Evolutionary conservation across 2,329 filamentous ascomycete genomes (phyloP).

Genomic region (Tolypocladium inflatum): DNA sequence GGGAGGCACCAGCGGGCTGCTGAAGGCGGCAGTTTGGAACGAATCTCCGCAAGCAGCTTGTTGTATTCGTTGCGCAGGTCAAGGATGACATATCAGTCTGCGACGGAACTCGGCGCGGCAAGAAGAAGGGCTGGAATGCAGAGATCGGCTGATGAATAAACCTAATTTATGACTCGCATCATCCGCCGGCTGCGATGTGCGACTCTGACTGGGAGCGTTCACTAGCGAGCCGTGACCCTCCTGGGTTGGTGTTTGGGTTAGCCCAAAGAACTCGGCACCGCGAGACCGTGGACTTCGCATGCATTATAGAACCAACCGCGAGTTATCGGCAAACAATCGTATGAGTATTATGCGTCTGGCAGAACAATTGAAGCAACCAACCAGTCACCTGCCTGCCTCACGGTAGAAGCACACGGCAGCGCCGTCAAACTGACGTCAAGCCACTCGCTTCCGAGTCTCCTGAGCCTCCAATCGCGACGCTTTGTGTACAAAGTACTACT

Average conservation of each 20-base stretch:
- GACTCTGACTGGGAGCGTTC: background rate
- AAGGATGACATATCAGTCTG: background rate
- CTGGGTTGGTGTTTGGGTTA: background rate
- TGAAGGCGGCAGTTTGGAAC: too few species aligned
- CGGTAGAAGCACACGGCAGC: background rate
- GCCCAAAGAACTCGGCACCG: background rate
- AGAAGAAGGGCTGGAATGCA: background rate
- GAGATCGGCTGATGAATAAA: background rate
- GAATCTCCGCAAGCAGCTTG: background rate
- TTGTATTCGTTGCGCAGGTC: background rate
- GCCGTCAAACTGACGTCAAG: background rate
- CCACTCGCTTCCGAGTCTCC: background rate
- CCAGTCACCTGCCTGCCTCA: background rate
- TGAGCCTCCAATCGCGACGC: background rate
- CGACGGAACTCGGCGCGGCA: background rate
- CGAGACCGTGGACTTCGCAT: too few species aligned
- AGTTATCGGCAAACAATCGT: background rate
- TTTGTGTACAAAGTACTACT: background rate
- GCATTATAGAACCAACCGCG: background rate
- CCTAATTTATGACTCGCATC: background rate
- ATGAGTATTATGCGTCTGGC: background rate
- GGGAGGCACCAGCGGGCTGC: background rate
- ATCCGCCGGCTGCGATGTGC: background rate
- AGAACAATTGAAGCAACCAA: background rate
- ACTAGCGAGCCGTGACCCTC: background rate